These are phyloP conservation scores for Hygrophila difformis DNA, from an alignment of 257 asterid species.

Conservation along the genomic window DNA sequence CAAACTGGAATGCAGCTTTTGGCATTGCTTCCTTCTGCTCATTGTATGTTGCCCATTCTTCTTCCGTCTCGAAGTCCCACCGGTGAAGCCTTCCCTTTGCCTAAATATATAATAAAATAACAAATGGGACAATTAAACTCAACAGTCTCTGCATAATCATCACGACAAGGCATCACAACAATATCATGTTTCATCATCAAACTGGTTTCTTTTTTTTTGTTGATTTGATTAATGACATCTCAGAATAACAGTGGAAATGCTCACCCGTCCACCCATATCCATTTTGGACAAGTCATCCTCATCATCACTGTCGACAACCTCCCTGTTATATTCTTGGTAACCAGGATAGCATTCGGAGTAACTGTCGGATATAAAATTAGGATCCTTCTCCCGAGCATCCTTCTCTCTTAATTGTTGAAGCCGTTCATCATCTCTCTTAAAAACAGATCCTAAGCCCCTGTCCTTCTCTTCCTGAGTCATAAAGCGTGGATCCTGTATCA, in stretches of 20 bases:
- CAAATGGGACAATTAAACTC: constrained; percentile 5
- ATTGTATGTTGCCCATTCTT: constrained; percentile 94
- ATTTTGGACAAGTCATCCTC: constrained; percentile 94
- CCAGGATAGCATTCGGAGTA: constrained; percentile 99
- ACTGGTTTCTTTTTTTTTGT: no score
- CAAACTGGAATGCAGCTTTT: constrained; percentile 99
- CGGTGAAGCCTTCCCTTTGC: constrained; percentile 97
- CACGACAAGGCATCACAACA: no score
- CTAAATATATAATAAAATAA: no score
- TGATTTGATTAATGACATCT: no score
- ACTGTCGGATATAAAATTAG: constrained; percentile 93
- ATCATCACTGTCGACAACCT: constrained; percentile 88
- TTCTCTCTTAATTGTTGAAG: constrained; percentile 93
- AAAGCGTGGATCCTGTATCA: constrained; percentile 59
- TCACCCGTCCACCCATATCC: constrained; percentile 99
- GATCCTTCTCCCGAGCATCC: constrained; percentile 96
- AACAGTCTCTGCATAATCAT: no score
- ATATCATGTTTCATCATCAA: no score
- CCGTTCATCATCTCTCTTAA: constrained; percentile 92
- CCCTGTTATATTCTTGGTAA: constrained; percentile 95
- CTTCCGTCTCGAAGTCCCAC: constrained; percentile 99
- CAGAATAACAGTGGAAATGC: constrained; percentile 19
- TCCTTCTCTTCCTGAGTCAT: constrained; percentile 99
- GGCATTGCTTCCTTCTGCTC: constrained; percentile 99
- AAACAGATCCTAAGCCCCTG: constrained; percentile 95